Percentiles rank a stretch among this genome's conserved stretches.
Evolutionary conservation across 2,329 filamentous ascomycete genomes (phyloP).

Genomic region (Septoria petroselini): DNA sequence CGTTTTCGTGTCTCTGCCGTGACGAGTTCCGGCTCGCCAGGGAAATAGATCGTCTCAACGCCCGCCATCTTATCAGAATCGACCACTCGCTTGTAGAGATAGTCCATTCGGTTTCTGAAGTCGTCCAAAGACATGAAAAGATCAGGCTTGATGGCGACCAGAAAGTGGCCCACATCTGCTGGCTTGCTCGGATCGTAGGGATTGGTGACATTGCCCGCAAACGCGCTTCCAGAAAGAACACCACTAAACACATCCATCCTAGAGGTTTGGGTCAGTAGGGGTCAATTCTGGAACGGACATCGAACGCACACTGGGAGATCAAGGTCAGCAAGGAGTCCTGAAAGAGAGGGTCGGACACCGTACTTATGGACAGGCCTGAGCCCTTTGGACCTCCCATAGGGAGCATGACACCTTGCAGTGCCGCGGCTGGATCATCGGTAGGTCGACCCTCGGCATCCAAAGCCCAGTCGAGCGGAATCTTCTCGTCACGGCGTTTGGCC

Average conservation of each 20-base stretch:
- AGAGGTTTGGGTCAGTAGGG: slow-evolving; percentile 15
- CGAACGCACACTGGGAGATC: background rate
- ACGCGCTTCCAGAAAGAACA: slow-evolving; percentile 71
- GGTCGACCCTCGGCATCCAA: slow-evolving; percentile 62
- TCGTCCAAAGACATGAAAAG: slow-evolving; percentile 38
- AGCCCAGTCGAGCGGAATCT: slow-evolving; percentile 72
- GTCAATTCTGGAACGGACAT: background rate
- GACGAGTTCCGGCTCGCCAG: slow-evolving; percentile 56
- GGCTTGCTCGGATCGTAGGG: slow-evolving; percentile 65
- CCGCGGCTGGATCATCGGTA: slow-evolving; percentile 60
- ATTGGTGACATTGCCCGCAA: slow-evolving; percentile 71
- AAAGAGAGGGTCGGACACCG: slow-evolving; percentile 43
- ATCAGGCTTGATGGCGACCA: slow-evolving; percentile 40
- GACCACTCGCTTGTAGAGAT: slow-evolving; percentile 55
- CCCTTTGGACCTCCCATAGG: slow-evolving; percentile 85
- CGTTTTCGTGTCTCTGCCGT: slow-evolving; percentile 43
- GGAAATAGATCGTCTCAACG: slow-evolving; percentile 56
- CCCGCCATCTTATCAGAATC: slow-evolving; percentile 53
- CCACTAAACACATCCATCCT: slow-evolving; percentile 82
- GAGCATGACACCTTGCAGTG: slow-evolving; percentile 75
- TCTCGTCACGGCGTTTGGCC: slow-evolving; percentile 63
- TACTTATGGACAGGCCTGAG: slow-evolving; percentile 65
- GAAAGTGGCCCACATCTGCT: slow-evolving; percentile 39
- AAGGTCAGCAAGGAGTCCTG: background rate
- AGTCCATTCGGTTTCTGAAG: slow-evolving; percentile 51